phyloP scores from a whole-genome alignment of 345 rosid genomes.

The Balakata baccata region DNA sequence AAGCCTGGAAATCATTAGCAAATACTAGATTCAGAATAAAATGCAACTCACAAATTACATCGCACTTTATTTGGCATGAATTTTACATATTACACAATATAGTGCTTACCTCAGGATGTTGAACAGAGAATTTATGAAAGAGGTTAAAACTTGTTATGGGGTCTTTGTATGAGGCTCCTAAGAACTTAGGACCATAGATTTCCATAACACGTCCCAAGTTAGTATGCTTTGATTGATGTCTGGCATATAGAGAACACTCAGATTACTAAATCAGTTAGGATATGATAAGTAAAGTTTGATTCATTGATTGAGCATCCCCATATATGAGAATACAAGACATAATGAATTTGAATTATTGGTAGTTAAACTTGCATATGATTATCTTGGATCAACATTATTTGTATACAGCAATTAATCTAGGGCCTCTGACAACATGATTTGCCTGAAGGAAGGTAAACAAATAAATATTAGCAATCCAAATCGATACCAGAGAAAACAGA shows the following conservation, averaged over 20 bases:
- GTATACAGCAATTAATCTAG: background rate
- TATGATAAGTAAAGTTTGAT: background rate
- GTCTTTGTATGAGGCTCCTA: conserved; percentile 66
- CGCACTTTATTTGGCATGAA: background rate
- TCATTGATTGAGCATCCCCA: too few species aligned
- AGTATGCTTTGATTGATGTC: conserved; percentile 50
- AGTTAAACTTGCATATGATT: background rate
- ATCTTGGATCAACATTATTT: background rate
- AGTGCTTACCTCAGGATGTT: conserved; percentile 58
- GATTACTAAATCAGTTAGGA: background rate
- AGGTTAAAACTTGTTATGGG: conserved; percentile 66
- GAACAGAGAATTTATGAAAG: conserved; percentile 56
- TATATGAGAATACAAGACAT: background rate
- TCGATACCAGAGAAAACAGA: background rate
- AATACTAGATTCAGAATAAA: conserved; percentile 13
- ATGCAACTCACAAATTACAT: background rate
- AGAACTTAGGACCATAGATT: conserved; percentile 54
- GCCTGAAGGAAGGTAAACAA: background rate
- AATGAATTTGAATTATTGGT: background rate
- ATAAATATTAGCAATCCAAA: background rate
- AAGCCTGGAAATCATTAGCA: conserved; percentile 41
- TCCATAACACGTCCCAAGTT: conserved; percentile 79
- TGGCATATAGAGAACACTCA: conserved; percentile 20
- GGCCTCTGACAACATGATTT: background rate
- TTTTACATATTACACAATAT: background rate